phyloP scores from a whole-genome alignment of 768 basidiomycete species.

The Suillus variegatus region DNA sequence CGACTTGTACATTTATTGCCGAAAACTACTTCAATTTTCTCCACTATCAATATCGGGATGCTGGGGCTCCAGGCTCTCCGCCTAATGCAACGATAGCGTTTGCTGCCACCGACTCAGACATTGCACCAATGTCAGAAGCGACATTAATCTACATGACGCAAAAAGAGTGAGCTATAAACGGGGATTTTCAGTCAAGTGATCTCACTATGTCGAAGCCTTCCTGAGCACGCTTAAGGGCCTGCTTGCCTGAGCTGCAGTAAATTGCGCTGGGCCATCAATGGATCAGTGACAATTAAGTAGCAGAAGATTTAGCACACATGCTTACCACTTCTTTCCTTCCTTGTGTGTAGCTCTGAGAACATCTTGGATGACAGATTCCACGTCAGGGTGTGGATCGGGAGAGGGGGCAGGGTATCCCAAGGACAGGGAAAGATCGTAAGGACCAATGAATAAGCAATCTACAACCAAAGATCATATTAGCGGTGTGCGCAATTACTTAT shows the following conservation, averaged over 20 bases:
- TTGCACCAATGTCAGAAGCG: constrained; percentile 43
- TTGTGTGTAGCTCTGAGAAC: constrained; percentile 51
- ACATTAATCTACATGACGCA: constrained; percentile 46
- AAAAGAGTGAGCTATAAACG: constrained; percentile 7
- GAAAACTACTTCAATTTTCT: not conserved
- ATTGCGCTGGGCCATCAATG: constrained; percentile 40
- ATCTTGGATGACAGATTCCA: constrained; percentile 58
- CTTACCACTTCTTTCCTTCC: constrained; percentile 66
- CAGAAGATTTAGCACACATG: not conserved
- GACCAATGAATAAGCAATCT: constrained; percentile 65
- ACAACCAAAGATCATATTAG: too few relatives aligned
- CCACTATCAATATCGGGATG: constrained; percentile 16
- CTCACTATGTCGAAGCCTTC: constrained; percentile 56
- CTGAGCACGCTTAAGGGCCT: constrained; percentile 43
- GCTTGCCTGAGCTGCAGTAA: constrained; percentile 47
- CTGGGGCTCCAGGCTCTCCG: constrained; percentile 10
- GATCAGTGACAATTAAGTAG: too few relatives aligned
- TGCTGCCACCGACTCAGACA: constrained; percentile 36
- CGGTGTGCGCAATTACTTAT: not conserved
- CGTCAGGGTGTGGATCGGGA: constrained; percentile 65
- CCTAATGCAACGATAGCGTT: constrained; percentile 25
- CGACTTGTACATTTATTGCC: not conserved
- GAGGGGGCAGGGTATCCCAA: constrained; percentile 61
- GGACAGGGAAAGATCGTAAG: constrained; percentile 66
- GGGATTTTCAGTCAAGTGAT: constrained; percentile 21